Percentiles rank a stretch among this genome's conserved stretches.
Conservation (phyloP, 75 land plant genomes). For the Picea sitchensis region DNA sequence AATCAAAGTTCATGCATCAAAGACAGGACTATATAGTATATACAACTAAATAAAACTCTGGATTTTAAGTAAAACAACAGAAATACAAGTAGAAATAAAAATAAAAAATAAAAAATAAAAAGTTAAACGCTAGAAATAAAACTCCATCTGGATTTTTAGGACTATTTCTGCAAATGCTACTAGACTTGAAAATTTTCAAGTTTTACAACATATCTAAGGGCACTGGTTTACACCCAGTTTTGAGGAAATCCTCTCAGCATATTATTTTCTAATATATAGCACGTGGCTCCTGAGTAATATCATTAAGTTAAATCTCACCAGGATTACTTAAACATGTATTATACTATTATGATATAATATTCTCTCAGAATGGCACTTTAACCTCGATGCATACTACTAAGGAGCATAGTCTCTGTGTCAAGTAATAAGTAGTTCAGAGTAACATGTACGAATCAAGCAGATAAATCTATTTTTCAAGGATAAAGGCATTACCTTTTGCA, state of each 20-base stretch:
- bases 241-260: not conserved
- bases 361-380: not conserved
- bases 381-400: not conserved
- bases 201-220: not conserved
- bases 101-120: too few relatives aligned
- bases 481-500: constrained; percentile 57
- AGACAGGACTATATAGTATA: too few relatives aligned
- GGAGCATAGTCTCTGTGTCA: not conserved
- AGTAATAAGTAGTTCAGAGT: not conserved
- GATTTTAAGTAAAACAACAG: too few relatives aligned
- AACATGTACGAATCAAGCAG: not conserved
- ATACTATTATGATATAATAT: too few relatives aligned
- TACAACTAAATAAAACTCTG: too few relatives aligned
- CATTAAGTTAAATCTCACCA: not conserved
- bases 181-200: too few relatives aligned
- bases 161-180: too few relatives aligned
- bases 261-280: not conserved
- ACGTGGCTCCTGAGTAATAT: not conserved
- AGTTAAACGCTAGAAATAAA: too few relatives aligned
- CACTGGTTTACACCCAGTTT: not conserved
- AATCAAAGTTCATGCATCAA: too few relatives aligned
- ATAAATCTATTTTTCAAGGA: not conserved
- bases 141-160: too few relatives aligned
- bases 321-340: too few relatives aligned
- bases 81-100: too few relatives aligned